Evolutionary conservation across 1,284 basidiomycete species (phyloP), one percentile per base, ranked within the genome.

Genomic region (Moesziomyces sp.): DNA sequence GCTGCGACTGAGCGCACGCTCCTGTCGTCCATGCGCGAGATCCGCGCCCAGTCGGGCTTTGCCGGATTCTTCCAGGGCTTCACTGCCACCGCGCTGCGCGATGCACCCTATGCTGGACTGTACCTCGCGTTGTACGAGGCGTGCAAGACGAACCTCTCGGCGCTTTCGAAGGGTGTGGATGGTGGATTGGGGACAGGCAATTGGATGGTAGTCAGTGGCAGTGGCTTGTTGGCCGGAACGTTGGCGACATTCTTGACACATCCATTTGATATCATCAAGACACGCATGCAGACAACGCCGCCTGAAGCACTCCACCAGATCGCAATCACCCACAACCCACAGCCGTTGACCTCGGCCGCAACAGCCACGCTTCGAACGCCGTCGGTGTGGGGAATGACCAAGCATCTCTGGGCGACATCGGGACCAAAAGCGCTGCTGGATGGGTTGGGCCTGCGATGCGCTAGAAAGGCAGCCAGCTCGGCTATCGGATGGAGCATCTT

Each of bases 61-160:
- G 88, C 89, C 38, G 94, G 94, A 63, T 87, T 97, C 33, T 91
- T 95, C 82, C 90, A 93, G 58, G 96, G 95, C 0, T 92, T 97
- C 79, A 85, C 92, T 33, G 93, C 95, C 0, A 95, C 94, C 1
- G 93, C 94, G 0, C 86, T 96, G 23, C 88, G 96, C 40, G 96
- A 99, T 83, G 96, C 96, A 3, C 97, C 96, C 0, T 96, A 97
- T 79, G 95, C 96, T 0, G 96, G 96, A 0, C 84, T 99, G 9
- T 99, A 97, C 77, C 88, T 98, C 19, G 89, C 94, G 0, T 90
- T 92, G 54, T 99, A 99, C 83, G 96, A 83, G 56, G 74, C 67
- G 24, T 52, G 63, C 46, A 84, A 84, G 58, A 61, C 61, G 8
- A 49, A 63, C 28, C 72, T 83, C 7, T 54, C 69, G n/a, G 26